Conservation (phyloP, 1,284 basidiomycete genomes). For the Boletus smithii region DNA sequence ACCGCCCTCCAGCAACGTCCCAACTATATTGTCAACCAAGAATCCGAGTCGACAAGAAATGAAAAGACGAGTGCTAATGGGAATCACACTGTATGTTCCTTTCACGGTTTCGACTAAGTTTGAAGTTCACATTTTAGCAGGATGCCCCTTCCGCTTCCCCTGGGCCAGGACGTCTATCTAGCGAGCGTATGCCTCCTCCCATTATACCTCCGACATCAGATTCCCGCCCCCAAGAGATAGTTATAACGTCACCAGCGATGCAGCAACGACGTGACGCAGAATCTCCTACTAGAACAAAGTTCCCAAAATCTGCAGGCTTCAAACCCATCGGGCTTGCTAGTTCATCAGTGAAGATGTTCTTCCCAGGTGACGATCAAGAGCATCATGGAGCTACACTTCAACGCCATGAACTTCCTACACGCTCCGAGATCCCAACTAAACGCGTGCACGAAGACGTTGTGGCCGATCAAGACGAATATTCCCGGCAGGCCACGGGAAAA, state of each 20-base stretch:
- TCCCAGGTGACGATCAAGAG: constrained; percentile 62
- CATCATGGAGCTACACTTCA: constrained; percentile 11
- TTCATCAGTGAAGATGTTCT: constrained; percentile 66
- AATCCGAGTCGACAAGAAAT: constrained; percentile 24
- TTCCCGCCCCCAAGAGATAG: constrained; percentile 16
- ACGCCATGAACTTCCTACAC: constrained; percentile 16
- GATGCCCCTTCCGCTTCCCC: constrained; percentile 21
- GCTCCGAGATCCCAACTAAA: constrained; percentile 30
- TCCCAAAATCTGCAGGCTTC: constrained; percentile 50
- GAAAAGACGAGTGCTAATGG: constrained; percentile 36
- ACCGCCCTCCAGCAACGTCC: constrained; percentile 27
- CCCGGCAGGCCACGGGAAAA: constrained; percentile 5
- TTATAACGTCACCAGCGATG: constrained; percentile 9
- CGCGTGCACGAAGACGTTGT: constrained; percentile 26
- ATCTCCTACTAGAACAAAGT: constrained; percentile 22
- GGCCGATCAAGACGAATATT: constrained; percentile 23
- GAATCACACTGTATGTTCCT: constrained; percentile 31
- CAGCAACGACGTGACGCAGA: constrained; percentile 20
- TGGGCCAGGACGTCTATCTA: constrained; percentile 20
- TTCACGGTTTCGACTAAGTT: not conserved
- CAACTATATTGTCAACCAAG: constrained; percentile 20
- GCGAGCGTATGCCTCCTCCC: constrained; percentile 32
- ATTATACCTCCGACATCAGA: constrained; percentile 23
- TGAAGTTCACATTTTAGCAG: constrained; percentile 20
- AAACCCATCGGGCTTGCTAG: constrained; percentile 58